Conservation (phyloP, 495 filamentous ascomycete genomes). For the Tuber calosporum region DNA sequence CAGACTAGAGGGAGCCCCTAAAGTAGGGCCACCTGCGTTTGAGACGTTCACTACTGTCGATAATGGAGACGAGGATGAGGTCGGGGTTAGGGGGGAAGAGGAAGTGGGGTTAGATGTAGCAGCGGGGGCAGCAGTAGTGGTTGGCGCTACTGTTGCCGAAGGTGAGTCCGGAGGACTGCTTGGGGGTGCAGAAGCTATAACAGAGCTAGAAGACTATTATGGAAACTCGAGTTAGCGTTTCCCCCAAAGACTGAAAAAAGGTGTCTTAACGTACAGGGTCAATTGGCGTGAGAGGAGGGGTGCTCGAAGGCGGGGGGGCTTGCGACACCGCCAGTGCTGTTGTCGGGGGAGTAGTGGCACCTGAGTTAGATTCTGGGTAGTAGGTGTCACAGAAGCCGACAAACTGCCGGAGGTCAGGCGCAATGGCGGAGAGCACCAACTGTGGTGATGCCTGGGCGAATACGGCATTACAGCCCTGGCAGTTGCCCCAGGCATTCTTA, state of each 20-base stretch:
- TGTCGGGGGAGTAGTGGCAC: neutral
- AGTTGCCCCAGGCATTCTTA: conserved; percentile 6
- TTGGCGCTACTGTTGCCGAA: conserved; percentile 12
- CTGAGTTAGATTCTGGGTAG: conserved; percentile 11
- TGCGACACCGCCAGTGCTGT: neutral
- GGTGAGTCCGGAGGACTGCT: neutral
- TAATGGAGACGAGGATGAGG: no score
- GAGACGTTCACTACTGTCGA: neutral
- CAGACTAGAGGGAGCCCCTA: conserved; percentile 19
- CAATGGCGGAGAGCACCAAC: neutral
- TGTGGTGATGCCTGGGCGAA: neutral
- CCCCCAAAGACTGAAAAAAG: neutral
- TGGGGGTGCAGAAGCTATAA: neutral
- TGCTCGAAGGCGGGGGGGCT: neutral
- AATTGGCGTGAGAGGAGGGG: conserved; percentile 3
- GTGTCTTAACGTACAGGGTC: conserved; percentile 11
- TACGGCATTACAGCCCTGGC: conserved; percentile 8
- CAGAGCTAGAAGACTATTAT: neutral
- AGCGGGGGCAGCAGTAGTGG: conserved; percentile 19
- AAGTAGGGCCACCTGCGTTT: conserved; percentile 6
- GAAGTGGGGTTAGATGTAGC: conserved; percentile 10
- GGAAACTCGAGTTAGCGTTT: conserved; percentile 9
- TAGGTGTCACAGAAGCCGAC: conserved; percentile 8
- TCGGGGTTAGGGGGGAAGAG: conserved; percentile 8
- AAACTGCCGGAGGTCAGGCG: conserved; percentile 11